Evolutionary conservation across 805 yeast species (phyloP).

Genomic region (Kluyveromyces starmeri): DNA sequence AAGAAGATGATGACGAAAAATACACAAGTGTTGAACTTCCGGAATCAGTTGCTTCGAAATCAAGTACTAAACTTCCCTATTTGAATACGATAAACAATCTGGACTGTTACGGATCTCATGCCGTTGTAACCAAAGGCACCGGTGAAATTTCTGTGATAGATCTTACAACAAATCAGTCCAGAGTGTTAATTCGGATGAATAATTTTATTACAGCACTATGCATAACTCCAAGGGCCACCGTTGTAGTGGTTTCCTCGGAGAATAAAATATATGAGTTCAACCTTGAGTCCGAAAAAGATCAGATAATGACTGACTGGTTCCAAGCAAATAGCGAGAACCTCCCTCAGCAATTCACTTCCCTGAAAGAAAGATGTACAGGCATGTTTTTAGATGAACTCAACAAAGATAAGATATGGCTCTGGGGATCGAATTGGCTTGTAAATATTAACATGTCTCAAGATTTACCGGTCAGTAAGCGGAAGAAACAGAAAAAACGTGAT

Average conservation of each 20-base stretch:
- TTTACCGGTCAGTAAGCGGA: constrained; percentile 36
- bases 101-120: constrained; percentile 38
- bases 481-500: constrained; percentile 30
- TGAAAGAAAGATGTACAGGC: constrained; percentile 66
- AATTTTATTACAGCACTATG: constrained; percentile 51
- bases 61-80: constrained; percentile 35
- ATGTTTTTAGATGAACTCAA: constrained; percentile 42
- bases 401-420: constrained; percentile 60
- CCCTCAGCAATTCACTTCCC: constrained; percentile 52
- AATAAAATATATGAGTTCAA: constrained; percentile 68
- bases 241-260: constrained; percentile 63
- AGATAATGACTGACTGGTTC: constrained; percentile 67
- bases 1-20: constrained; percentile 32
- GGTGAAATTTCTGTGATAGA: constrained; percentile 52
- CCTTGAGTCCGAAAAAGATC: constrained; percentile 10
- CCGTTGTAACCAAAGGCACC: constrained; percentile 53
- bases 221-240: constrained; percentile 43
- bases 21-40: constrained; percentile 33
- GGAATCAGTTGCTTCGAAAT: constrained; percentile 28
- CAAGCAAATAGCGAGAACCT: constrained; percentile 62
- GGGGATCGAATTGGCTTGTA: constrained; percentile 76
- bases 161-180: constrained; percentile 22
- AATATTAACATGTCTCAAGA: constrained; percentile 58
- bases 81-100: constrained; percentile 44
- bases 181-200: constrained; percentile 49